Percentiles rank a stretch among this genome's conserved stretches.
These are phyloP conservation scores for Immersiporthe knoxdaviesiana DNA, from an alignment of 2,329 filamentous ascomycete genomes.

Conservation along the genomic window DNA sequence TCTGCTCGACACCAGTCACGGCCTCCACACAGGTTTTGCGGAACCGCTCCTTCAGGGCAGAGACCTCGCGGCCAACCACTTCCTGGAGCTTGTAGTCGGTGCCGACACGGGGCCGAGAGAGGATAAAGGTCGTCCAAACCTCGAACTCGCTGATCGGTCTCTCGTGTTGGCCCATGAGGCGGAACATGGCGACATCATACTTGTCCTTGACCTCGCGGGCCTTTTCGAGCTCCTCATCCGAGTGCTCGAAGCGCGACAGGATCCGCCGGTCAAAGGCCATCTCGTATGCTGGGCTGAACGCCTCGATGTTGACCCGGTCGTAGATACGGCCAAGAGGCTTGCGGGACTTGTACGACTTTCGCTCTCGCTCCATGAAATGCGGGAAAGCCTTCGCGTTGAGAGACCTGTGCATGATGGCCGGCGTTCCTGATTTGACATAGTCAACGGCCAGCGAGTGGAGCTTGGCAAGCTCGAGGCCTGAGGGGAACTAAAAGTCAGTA, in stretches of 20 bases:
- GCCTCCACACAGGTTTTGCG: constrained; percentile 66
- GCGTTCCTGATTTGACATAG: constrained; percentile 86
- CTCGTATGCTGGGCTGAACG: constrained; percentile 72
- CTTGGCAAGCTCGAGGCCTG: constrained; percentile 70
- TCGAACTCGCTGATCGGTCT: constrained; percentile 84
- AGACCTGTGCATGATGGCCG: constrained; percentile 67
- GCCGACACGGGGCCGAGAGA: constrained; percentile 72
- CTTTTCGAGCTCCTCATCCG: constrained; percentile 57
- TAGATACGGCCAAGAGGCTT: constrained; percentile 82
- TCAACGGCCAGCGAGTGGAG: constrained; percentile 93
- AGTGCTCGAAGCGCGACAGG: constrained; percentile 62
- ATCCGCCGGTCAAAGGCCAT: constrained; percentile 77
- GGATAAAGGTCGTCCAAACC: constrained; percentile 83
- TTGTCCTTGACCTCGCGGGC: constrained; percentile 70
- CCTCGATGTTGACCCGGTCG: constrained; percentile 61
- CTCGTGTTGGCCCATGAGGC: constrained; percentile 83
- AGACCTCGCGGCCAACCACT: constrained; percentile 71
- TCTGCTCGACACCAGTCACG: constrained; percentile 41
- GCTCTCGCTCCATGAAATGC: constrained; percentile 82
- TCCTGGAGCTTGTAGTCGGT: constrained; percentile 88
- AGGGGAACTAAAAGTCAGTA: constrained; percentile 23
- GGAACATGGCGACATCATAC: constrained; percentile 77
- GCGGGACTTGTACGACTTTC: constrained; percentile 65
- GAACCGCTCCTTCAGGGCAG: constrained; percentile 69
- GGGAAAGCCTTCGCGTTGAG: constrained; percentile 71